phyloP scores from a whole-genome alignment of 2,329 filamentous ascomycete species.

The Penicillium glabrum region DNA sequence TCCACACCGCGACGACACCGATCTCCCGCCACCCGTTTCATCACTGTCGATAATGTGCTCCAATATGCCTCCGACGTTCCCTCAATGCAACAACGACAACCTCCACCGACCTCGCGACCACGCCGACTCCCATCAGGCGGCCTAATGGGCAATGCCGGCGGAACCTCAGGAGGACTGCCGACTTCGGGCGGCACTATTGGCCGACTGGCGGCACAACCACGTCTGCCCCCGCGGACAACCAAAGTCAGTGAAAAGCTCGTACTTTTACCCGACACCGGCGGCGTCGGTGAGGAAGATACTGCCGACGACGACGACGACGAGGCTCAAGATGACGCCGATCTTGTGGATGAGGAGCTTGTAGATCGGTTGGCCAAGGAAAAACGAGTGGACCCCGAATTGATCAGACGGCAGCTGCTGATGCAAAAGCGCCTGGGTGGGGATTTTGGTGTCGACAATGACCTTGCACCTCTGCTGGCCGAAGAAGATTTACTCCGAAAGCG shows the following conservation, averaged over 20 bases:
- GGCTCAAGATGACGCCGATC: constrained; percentile 24
- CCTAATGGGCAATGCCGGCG: constrained; percentile 34
- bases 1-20: constrained; percentile 29
- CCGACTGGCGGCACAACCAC: constrained; percentile 54
- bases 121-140: constrained; percentile 35
- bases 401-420: constrained; percentile 32
- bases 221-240: constrained; percentile 80
- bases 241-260: constrained; percentile 98
- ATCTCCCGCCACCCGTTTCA: constrained; percentile 64
- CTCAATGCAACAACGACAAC: constrained; percentile 81
- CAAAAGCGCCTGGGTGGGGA: constrained; percentile 46
- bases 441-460: constrained; percentile 57
- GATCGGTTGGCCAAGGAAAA: constrained; percentile 32
- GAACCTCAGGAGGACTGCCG: constrained; percentile 40
- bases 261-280: constrained; percentile 75
- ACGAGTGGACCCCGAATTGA: constrained; percentile 33
- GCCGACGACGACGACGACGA: constrained; percentile 25
- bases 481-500: constrained; percentile 63
- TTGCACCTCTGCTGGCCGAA: constrained; percentile 52
- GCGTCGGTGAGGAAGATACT: constrained; percentile 43
- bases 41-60: constrained; percentile 90
- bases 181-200: constrained; percentile 56
- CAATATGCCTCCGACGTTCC: constrained; percentile 94
- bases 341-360: constrained; percentile 38
- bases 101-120: constrained; percentile 45